These are phyloP conservation scores for Rosellinia necatrix DNA, from an alignment of 2,329 filamentous ascomycete species.

Conservation along the genomic window DNA sequence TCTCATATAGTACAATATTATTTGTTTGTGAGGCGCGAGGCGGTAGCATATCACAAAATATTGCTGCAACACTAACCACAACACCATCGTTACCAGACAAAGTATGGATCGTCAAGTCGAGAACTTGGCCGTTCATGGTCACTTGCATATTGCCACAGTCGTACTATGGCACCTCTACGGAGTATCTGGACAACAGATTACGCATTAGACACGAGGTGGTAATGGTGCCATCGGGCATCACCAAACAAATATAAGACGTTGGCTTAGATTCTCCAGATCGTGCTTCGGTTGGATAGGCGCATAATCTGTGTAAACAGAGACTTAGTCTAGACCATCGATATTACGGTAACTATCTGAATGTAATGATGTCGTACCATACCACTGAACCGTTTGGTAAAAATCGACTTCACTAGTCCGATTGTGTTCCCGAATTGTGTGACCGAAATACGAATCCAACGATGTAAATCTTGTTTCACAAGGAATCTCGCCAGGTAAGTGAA, in stretches of 20 bases:
- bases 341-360: slow-evolving; percentile 5
- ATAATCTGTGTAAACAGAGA: slow-evolving; percentile 8
- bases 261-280: background rate
- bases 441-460: background rate
- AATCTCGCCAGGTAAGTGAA: background rate
- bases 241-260: background rate
- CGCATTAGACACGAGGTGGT: too few relatives aligned
- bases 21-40: too few relatives aligned
- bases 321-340: slow-evolving; percentile 5
- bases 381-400: background rate
- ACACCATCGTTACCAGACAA: too few relatives aligned
- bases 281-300: background rate
- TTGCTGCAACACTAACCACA: too few relatives aligned
- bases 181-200: too few relatives aligned
- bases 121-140: too few relatives aligned
- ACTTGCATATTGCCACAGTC: too few relatives aligned
- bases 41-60: too few relatives aligned
- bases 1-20: too few relatives aligned
- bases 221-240: too few relatives aligned
- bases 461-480: slow-evolving; percentile 1
- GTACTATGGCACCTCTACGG: too few relatives aligned
- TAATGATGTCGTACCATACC: background rate
- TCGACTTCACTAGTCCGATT: slow-evolving; percentile 8
- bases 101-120: too few relatives aligned
- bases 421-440: slow-evolving; percentile 7